Conservation (phyloP, 2,329 filamentous ascomycete species). For the Fusarium concolor region DNA sequence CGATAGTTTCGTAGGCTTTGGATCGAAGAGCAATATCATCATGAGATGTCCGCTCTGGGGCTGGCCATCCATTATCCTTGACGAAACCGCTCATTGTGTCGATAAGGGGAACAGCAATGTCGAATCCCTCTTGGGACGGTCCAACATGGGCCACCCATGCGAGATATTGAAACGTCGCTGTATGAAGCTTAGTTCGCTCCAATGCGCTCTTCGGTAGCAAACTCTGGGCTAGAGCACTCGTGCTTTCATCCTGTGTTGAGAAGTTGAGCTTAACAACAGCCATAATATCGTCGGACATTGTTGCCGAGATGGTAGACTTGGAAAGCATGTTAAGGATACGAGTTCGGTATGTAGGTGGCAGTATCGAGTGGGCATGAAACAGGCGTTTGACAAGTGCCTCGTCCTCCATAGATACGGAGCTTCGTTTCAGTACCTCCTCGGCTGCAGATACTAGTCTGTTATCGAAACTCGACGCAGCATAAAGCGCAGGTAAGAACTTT, state of each 20-base stretch:
- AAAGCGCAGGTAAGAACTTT: conserved; percentile 84
- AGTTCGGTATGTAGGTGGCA: conserved; percentile 78
- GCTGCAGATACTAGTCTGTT: conserved; percentile 85
- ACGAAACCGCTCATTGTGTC: conserved; percentile 78
- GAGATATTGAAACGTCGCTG: conserved; percentile 85
- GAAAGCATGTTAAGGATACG: conserved; percentile 80
- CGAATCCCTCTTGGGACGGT: conserved; percentile 66
- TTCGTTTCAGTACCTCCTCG: conserved; percentile 88
- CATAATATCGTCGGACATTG: conserved; percentile 74
- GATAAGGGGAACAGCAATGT: conserved; percentile 76
- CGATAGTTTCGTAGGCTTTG: conserved; percentile 91
- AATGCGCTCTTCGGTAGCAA: conserved; percentile 65
- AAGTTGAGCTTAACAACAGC: conserved; percentile 76
- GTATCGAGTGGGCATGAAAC: conserved; percentile 78
- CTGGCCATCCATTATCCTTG: conserved; percentile 85
- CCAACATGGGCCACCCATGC: conserved; percentile 87
- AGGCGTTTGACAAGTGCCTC: conserved; percentile 70
- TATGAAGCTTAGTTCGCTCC: conserved; percentile 82
- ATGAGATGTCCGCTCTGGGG: conserved; percentile 66
- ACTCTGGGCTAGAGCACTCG: conserved; percentile 23
- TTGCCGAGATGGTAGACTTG: conserved; percentile 80
- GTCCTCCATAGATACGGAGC: conserved; percentile 79
- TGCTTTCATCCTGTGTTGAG: conserved; percentile 49
- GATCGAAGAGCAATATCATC: conserved; percentile 77
- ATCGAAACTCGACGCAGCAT: conserved; percentile 85